Evolutionary conservation across 106 monocot genomes (phyloP), one percentile per base, ranked within the genome.

Genomic region (Ottelia alismoides): DNA sequence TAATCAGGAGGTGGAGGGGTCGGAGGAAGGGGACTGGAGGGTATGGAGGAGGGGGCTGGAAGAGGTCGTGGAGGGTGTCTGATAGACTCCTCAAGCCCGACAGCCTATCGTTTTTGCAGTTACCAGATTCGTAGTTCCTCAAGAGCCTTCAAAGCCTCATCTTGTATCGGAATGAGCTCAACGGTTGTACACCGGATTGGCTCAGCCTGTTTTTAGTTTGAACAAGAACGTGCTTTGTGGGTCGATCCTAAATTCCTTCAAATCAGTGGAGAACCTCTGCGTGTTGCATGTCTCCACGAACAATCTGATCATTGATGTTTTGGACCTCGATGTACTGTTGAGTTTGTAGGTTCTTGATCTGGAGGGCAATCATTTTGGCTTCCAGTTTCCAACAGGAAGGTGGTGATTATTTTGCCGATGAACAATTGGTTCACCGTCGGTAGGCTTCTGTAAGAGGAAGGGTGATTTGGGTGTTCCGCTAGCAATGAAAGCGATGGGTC

Each of bases 321-420:
- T 90, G 1, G 85, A 99, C 67, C 72, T 99, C 32, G 66, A 75
- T 47, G 22, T 43, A 11, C 58, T 90, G 31, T 51, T 58, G 0
- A 83, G 90, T 55, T 90, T 99, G 53, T 79, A 99, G 64, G 69
- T 75, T 31, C 76, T 99, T 51, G 83, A 99, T 65, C 48, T 99
- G 52, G 77, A 67, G n/a, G 66, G 67, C 46, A 99, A 99, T 54
- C 66, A 58, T 45, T 72, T 99, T 45, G 98, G 90, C 0, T 85
- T 86, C 2, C 61, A 72, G 47, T 99, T 99, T 67, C 98, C 98
- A 14, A 65, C 47, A 70, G 72, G 68, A 99, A 90, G 71, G 55
- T 99, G 43, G 70, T 73, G 2, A 75, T 67, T 25, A 58, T 99
- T 52, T 40, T 75, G 5, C 52, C 90, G 63, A 85, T 72, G 40